Evolutionary conservation across 1,284 basidiomycete species (phyloP), one percentile per base, ranked within the genome.

Genomic region (Exsudoporus floridanus): DNA sequence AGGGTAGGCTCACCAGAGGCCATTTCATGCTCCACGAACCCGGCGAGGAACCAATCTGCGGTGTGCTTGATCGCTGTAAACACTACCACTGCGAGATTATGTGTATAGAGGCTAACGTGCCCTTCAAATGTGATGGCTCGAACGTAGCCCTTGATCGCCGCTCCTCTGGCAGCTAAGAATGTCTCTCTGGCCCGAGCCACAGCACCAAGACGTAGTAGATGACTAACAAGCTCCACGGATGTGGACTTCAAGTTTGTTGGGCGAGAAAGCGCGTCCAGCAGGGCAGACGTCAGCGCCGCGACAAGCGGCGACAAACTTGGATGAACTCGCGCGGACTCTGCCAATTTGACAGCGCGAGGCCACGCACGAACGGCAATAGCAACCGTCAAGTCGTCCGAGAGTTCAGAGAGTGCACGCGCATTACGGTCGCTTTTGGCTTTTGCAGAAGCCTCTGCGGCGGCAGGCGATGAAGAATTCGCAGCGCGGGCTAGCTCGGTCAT

Each of bases 41-140:
- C 95, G 1, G 87, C 87, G 66, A 98, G 80, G 71, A 94, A 99
- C 97, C 96, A 99, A 70, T 99, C 96, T 37, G 91, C 91, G 2
- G 95, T 98, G 67, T 99, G 92, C 69, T 94, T 94, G 70, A 96
- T 88, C 7, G 89, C 83, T 0, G 91, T 94, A 63, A 96, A 96
- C 55, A 88, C 81, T 0, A 96, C 88, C 49, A 92, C 78, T 0
- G 90, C 83, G 37, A 96, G 75, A 63, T 94, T 89, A 16, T 84
- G 85, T 45, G 95, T 78, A 60, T 90, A 95, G 46, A 86, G 77
- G 7, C 81, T 80, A n/a, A 92, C 81, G 62, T 96, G 88, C 2
- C 96, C 96, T 63, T 98, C 94, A 61, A 95, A 96, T 49, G 84
- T 82, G 66, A 98, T 97, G 65, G 86, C 86, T 39, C 95, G 78